A percentile compares a stretch with the other conserved stretches of the same genome.
Evolutionary conservation across 2,329 filamentous ascomycete genomes (phyloP).

Genomic region (Cordyceps fumosorosea): DNA sequence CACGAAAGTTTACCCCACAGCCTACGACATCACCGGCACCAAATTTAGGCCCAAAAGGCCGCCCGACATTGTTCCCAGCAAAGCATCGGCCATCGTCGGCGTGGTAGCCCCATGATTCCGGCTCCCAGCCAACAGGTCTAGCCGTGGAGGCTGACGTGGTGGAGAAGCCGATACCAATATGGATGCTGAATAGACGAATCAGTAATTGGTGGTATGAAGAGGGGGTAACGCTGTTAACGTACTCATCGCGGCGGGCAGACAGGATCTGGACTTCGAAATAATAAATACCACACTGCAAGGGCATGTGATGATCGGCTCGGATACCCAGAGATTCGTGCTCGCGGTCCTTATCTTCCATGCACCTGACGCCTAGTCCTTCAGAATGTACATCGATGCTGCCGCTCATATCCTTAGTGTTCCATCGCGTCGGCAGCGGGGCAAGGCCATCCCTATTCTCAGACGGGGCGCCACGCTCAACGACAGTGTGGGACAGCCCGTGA

Average conservation of each 20-base stretch:
- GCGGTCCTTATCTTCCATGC: slow-evolving; percentile 43
- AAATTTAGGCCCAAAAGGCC: slow-evolving; percentile 51
- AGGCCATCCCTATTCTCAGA: slow-evolving; percentile 52
- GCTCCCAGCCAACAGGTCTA: slow-evolving; percentile 60
- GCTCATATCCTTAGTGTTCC: slow-evolving; percentile 75
- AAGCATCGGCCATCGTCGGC: slow-evolving; percentile 61
- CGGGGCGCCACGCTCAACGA: slow-evolving; percentile 67
- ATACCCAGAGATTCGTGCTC: slow-evolving; percentile 75
- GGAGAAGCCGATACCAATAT: slow-evolving; percentile 58
- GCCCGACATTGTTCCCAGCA: slow-evolving; percentile 48
- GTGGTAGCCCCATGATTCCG: slow-evolving; percentile 63
- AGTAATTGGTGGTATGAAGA: background rate
- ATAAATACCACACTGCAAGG: slow-evolving; percentile 84
- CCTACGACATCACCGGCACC: slow-evolving; percentile 53
- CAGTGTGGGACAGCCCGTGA: slow-evolving; percentile 73
- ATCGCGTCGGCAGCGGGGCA: slow-evolving; percentile 69
- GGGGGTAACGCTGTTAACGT: slow-evolving; percentile 20
- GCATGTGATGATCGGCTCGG: slow-evolving; percentile 80
- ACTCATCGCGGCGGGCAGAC: slow-evolving; percentile 49
- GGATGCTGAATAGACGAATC: slow-evolving; percentile 36
- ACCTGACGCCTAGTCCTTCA: slow-evolving; percentile 67
- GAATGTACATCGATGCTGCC: slow-evolving; percentile 64
- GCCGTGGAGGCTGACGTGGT: slow-evolving; percentile 45
- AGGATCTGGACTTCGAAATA: slow-evolving; percentile 71
- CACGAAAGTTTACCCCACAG: slow-evolving; percentile 60